Percentiles rank a stretch among this genome's conserved stretches.
phyloP scores from a whole-genome alignment of 2,329 filamentous ascomycete genomes.

The Xylaria digitata region DNA sequence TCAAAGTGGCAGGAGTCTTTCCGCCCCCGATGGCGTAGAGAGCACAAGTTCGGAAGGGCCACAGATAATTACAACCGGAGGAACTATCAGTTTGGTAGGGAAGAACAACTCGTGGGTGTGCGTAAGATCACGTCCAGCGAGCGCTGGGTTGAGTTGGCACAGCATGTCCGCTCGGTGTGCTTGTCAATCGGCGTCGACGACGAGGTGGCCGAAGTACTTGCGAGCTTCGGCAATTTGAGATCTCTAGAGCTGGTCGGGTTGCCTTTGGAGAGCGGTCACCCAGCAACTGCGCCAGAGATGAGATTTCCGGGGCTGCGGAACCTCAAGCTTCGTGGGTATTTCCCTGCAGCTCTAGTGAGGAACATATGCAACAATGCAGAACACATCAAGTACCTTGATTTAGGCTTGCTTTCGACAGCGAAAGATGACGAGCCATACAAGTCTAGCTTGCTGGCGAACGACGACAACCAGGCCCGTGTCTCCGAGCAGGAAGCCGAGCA shows the following conservation, averaged over 20 bases:
- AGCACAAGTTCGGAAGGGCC: neutral
- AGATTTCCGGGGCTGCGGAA: neutral
- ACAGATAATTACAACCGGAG: slow-evolving; percentile 4
- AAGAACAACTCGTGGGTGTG: neutral
- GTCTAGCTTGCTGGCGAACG: neutral
- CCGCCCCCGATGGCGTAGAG: neutral
- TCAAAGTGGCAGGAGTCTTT: neutral
- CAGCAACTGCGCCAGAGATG: neutral
- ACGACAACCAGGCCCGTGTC: neutral
- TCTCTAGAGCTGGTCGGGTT: neutral
- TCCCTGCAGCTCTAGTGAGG: neutral
- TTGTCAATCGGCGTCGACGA: neutral
- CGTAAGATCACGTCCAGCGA: neutral
- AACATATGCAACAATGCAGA: neutral
- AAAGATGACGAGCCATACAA: neutral
- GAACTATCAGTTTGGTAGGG: neutral
- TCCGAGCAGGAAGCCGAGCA: neutral
- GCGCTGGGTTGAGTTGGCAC: slow-evolving; percentile 1
- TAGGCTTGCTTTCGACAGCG: slow-evolving; percentile 1
- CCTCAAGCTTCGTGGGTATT: slow-evolving; percentile 3
- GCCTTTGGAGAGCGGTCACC: neutral
- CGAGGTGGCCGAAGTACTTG: neutral
- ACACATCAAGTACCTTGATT: slow-evolving; percentile 5
- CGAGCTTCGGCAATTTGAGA: neutral
- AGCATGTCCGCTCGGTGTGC: slow-evolving; percentile 3